Evolutionary conservation across 176 grass and related monocot species (phyloP).

Genomic region (Guadua angustifolia): DNA sequence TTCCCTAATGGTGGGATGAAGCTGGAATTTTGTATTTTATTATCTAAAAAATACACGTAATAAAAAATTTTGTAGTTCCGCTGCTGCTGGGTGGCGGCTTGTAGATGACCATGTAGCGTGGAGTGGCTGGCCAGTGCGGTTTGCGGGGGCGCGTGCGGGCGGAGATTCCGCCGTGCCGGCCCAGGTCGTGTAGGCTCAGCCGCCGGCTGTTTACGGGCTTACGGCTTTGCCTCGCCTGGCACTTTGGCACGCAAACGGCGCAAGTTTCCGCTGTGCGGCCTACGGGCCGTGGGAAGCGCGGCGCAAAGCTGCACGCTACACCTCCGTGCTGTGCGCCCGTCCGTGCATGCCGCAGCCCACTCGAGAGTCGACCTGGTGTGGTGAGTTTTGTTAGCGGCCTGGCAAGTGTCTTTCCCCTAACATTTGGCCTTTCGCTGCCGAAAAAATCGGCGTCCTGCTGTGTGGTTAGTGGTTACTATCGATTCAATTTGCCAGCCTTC

Average conservation of each 20-base stretch:
- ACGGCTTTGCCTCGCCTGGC: too few relatives aligned
- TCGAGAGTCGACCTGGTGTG: not conserved
- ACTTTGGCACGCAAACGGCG: not conserved
- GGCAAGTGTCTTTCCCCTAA: conserved; percentile 9
- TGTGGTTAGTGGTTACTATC: not conserved
- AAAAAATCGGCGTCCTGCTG: conserved; percentile 9
- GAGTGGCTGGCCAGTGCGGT: not conserved
- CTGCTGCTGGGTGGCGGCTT: too few relatives aligned
- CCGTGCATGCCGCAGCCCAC: not conserved
- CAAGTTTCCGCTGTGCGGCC: not conserved
- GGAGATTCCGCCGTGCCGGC: not conserved
- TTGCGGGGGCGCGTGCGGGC: too few relatives aligned
- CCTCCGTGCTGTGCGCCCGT: too few relatives aligned
- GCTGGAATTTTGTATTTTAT: too few relatives aligned
- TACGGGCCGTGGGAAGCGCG: not conserved
- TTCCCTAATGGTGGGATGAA: too few relatives aligned
- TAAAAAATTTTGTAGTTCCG: too few relatives aligned
- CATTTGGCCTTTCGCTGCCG: conserved; percentile 36
- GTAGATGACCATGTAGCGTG: not conserved
- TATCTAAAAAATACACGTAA: too few relatives aligned
- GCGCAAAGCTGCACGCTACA: too few relatives aligned
- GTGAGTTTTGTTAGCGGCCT: not conserved
- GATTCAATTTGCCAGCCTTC: not conserved
- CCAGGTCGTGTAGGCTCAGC: not conserved
- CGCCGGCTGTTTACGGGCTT: too few relatives aligned